Percentiles rank a stretch among this genome's conserved stretches.
phyloP scores from a whole-genome alignment of 495 filamentous ascomycete genomes.

The Pyrenopolyporus hunteri region DNA sequence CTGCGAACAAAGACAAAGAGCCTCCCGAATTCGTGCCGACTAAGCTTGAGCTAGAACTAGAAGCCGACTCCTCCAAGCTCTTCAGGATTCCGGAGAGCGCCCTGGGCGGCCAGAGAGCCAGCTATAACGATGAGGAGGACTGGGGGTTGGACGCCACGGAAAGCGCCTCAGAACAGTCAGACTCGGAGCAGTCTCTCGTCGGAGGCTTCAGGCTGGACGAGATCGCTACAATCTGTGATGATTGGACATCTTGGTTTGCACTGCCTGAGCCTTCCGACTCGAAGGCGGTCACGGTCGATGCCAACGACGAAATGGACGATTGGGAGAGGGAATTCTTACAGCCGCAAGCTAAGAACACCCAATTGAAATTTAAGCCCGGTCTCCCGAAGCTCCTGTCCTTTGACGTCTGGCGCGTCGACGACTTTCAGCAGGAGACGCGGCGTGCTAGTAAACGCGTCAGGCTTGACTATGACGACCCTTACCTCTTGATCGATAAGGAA shows the following conservation, averaged over 20 bases:
- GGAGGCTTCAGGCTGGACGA: slow-evolving; percentile 75
- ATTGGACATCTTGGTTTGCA: slow-evolving; percentile 73
- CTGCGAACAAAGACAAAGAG: slow-evolving; percentile 75
- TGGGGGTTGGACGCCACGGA: slow-evolving; percentile 51
- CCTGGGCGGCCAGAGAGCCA: slow-evolving; percentile 55
- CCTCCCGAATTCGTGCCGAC: slow-evolving; percentile 67
- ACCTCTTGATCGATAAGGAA: slow-evolving; percentile 75
- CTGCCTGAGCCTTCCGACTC: slow-evolving; percentile 36
- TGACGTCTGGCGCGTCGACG: slow-evolving; percentile 53
- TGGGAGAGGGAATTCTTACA: slow-evolving; percentile 59
- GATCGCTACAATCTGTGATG: slow-evolving; percentile 77
- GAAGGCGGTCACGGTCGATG: slow-evolving; percentile 26
- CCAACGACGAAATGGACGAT: slow-evolving; percentile 59
- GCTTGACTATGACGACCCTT: slow-evolving; percentile 89
- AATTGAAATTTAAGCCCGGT: slow-evolving; percentile 44
- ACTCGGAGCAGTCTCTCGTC: slow-evolving; percentile 61
- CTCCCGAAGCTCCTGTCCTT: slow-evolving; percentile 51
- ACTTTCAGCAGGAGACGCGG: slow-evolving; percentile 65
- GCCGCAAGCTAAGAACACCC: slow-evolving; percentile 48
- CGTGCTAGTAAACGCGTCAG: slow-evolving; percentile 74
- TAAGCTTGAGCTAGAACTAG: slow-evolving; percentile 84
- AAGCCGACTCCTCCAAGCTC: slow-evolving; percentile 76
- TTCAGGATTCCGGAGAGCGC: slow-evolving; percentile 69
- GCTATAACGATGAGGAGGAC: slow-evolving; percentile 62
- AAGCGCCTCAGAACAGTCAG: slow-evolving; percentile 55